A percentile compares a stretch with the other conserved stretches of the same genome.
Conservation (phyloP, 2,329 filamentous ascomycete species). For the Colletotrichum horii region DNA sequence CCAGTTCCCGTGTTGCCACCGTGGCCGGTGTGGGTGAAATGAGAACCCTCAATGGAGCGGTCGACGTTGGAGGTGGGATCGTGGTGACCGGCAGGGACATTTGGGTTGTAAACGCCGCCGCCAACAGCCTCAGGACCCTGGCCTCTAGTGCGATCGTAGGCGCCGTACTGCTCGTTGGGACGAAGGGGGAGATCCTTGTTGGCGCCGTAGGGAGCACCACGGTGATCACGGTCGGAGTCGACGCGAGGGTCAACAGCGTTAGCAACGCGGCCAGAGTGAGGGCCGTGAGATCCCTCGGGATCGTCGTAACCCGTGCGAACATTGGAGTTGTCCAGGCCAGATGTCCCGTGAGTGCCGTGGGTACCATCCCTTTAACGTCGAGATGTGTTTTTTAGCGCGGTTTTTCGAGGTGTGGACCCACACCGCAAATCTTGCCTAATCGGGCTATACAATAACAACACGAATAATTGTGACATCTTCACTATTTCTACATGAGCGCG, state of each 20-base stretch:
- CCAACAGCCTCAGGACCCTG: neutral
- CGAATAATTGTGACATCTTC: too few relatives aligned
- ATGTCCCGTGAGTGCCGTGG: neutral
- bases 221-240: slow-evolving; percentile 21
- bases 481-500: too few relatives aligned
- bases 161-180: slow-evolving; percentile 2
- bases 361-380: too few relatives aligned
- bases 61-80: slow-evolving; percentile 10
- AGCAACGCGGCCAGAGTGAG: neutral
- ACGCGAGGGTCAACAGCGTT: slow-evolving; percentile 12
- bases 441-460: too few relatives aligned
- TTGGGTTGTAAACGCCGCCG: slow-evolving; percentile 15
- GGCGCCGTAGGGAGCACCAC: slow-evolving; percentile 7
- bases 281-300: neutral
- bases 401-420: too few relatives aligned
- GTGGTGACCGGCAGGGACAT: neutral
- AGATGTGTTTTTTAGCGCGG: too few relatives aligned
- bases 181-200: slow-evolving; percentile 18
- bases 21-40: slow-evolving; percentile 15
- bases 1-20: neutral
- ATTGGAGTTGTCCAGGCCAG: neutral
- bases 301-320: neutral
- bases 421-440: too few relatives aligned
- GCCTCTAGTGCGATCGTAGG: neutral
- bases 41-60: slow-evolving; percentile 8